These are phyloP conservation scores for Triglochin maritima DNA, from an alignment of 106 monocot species.

Conservation along the genomic window DNA sequence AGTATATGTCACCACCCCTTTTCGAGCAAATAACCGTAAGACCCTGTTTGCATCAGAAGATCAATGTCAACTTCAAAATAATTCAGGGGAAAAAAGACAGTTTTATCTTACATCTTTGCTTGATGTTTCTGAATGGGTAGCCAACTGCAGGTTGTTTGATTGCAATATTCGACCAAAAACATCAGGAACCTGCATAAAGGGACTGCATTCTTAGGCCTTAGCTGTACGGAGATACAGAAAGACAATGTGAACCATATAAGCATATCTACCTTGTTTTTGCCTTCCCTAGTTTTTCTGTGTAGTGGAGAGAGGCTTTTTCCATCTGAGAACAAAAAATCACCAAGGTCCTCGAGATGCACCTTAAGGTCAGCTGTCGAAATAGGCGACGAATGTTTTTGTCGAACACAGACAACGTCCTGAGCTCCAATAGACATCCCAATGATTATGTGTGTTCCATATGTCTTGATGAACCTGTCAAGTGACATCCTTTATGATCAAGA, in stretches of 20 bases:
- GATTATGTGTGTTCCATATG: conserved; percentile 88
- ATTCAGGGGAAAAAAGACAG: background rate
- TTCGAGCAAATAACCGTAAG: conserved; percentile 76
- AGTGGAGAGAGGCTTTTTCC: conserved; percentile 60
- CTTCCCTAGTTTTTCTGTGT: conserved; percentile 49
- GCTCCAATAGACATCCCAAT: conserved; percentile 70
- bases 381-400: conserved; percentile 56
- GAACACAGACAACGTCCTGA: conserved; percentile 70
- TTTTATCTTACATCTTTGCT: conserved; percentile 65
- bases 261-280: conserved; percentile 54
- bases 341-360: conserved; percentile 74
- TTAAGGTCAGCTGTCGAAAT: conserved; percentile 63
- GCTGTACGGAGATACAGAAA: background rate
- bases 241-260: background rate
- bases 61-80: background rate
- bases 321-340: conserved; percentile 80
- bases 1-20: conserved; percentile 61
- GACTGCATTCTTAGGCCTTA: conserved; percentile 7
- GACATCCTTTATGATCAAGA: background rate
- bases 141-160: conserved; percentile 51
- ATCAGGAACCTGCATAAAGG: conserved; percentile 49
- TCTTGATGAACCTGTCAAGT: conserved; percentile 63
- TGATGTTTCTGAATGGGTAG: conserved; percentile 67
- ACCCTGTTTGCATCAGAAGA: conserved; percentile 38
- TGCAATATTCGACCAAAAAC: conserved; percentile 69